Conservation (phyloP, 257 asterid genomes). For the Gynochthodes officinalis region DNA sequence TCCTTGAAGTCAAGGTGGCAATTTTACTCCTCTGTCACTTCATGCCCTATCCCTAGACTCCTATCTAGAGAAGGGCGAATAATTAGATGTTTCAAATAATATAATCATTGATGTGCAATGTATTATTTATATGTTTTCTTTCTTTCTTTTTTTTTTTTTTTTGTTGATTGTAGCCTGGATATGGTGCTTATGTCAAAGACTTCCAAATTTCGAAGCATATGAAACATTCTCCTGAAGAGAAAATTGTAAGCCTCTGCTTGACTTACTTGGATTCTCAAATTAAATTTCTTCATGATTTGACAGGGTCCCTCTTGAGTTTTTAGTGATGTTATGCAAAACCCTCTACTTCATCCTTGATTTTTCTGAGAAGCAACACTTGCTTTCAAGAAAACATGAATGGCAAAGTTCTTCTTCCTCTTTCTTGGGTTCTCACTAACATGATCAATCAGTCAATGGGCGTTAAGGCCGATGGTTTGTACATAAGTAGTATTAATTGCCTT, state of each 20-base stretch:
- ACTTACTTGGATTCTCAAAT: constrained; percentile 5
- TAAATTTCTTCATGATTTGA: not conserved
- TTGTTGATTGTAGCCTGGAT: constrained; percentile 73
- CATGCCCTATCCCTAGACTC: not conserved
- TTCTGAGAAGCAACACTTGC: not conserved
- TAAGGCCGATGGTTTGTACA: not conserved
- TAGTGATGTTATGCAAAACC: not conserved
- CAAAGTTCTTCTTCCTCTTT: not conserved
- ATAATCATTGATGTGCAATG: constrained; percentile 9
- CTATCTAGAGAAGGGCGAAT: not conserved
- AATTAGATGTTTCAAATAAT: constrained; percentile 4
- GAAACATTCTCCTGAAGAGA: constrained; percentile 47
- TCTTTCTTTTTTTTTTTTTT: too few relatives aligned
- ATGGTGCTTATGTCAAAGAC: constrained; percentile 65
- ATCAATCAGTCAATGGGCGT: not conserved
- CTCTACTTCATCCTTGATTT: not conserved
- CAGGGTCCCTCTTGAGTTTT: not conserved
- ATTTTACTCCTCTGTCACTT: not conserved
- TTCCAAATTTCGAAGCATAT: constrained; percentile 58
- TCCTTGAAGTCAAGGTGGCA: constrained; percentile 67
- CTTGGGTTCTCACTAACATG: not conserved
- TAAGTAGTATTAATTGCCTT: not conserved
- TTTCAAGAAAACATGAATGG: not conserved
- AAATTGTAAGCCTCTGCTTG: constrained; percentile 51
- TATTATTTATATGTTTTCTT: constrained; percentile 14